Conservation (phyloP, 305 asterid genomes). For the Rubia tinctorum region DNA sequence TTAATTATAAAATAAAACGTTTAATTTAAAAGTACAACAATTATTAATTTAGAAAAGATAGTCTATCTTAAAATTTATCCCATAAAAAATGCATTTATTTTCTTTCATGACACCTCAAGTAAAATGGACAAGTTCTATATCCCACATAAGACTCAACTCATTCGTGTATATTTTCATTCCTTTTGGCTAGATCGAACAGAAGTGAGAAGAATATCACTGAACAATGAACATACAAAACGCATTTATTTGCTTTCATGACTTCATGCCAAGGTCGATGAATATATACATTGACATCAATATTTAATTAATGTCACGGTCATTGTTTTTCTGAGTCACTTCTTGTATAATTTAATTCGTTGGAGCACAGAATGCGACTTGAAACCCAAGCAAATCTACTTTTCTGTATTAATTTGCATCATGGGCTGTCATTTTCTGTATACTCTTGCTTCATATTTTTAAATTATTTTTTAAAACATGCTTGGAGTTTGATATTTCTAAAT, state of each 20-base stretch:
- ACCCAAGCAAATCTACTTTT: not conserved
- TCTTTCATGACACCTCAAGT: no score
- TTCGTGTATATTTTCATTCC: not conserved
- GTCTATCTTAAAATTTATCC: no score
- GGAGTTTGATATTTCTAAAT: no score
- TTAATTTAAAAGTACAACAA: no score
- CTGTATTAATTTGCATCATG: not conserved
- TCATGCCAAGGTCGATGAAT: not conserved
- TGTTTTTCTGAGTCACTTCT: conserved; percentile 8
- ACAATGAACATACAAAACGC: not conserved
- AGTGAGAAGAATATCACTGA: not conserved
- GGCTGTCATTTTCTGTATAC: not conserved
- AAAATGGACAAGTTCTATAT: no score
- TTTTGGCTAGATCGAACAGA: not conserved
- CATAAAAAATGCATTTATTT: no score
- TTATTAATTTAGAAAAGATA: no score
- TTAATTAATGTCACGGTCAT: conserved; percentile 5
- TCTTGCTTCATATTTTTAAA: no score
- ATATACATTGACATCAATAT: conserved; percentile 4
- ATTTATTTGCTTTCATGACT: conserved; percentile 12
- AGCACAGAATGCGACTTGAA: not conserved
- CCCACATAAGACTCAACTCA: not conserved
- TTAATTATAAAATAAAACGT: no score
- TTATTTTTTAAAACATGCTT: no score
- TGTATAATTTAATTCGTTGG: not conserved